Evolutionary conservation across 2,329 filamentous ascomycete species (phyloP), one percentile per base, ranked within the genome.

Genomic region (Colletotrichum sidae): DNA sequence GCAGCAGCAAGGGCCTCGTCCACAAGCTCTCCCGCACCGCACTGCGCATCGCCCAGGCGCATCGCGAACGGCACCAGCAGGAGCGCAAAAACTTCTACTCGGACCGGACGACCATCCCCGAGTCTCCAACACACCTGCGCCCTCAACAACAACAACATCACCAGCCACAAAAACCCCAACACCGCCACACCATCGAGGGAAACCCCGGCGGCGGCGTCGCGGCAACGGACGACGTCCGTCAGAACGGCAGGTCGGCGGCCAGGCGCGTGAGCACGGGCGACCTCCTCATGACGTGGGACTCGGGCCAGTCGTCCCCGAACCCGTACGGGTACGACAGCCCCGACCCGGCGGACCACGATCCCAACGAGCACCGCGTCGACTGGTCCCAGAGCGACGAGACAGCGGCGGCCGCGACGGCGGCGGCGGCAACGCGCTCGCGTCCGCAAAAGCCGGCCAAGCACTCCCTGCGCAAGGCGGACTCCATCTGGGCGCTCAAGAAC

Each of bases 361-460:
- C 70, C 12, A 67, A 78, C 37, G 76, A 80, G 59, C 78, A 80
- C 69, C 77, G 81, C 38, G 82, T 84, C 60, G 86, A 89, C 72
- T 89, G 87, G 87, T 84, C 84, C 37, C 86, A 89, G 72, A 83
- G 80, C 69, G 86, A 88, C 67, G 84, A 88, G 25, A 17, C 17
- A 2, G 17, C 17, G 17, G 17, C 17, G 73, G 54, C 70, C 13
- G 53, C 67, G 15, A 15, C 15, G 15, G 64, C 67, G 69, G 67
- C 69, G 68, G 69, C 51, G 56, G 41, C 67, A 69, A 47, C 51
- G 25, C 25, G 25, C 25, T 25, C 60, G 44, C 55, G 34, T 25
- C 55, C 17, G 44, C 53, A 54, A 42, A 37, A 69, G 39, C 57
- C 25, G 25, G 25, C 67, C 59, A 67, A 62, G 50, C 72, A 77